Base-by-base conservation (phyloP, 2,329 filamentous ascomycete species). In the Zymoseptoria tritici region DNA sequence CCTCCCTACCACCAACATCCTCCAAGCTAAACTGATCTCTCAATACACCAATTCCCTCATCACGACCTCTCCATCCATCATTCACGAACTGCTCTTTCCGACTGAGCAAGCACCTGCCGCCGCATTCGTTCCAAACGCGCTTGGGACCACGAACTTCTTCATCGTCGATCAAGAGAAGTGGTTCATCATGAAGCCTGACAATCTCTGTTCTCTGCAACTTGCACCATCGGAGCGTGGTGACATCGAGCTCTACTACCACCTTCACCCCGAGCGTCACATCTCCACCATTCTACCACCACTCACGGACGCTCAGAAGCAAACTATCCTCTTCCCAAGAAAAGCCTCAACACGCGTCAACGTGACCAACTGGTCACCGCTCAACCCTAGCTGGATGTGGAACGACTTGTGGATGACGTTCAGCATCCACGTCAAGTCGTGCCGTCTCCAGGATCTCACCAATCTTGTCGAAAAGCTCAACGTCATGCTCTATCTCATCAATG, bases 1-100 rank as follows among this genome's bases (percentile, higher is more conserved):
- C 5, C 21, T 62, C 9, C 55, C 54, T 2, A 55, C 59, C 13
- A 9, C 9, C 42, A 52, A 62, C 31, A 29, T 62, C n/a, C 22
- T 54, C 9, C 6, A 42, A 3, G 11, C 59, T 4, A 52, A 57
- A 5, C 36, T 53, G 1, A 49, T 53, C 11, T 62, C 57, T 42
- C 55, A 52, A 19, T 20, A 57, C 20, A 29, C 60, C 2, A 50
- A 29, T 22, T 19, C 36, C n/a, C 21, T 57, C 9, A 46, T 59
- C 5, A 46, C 13, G 9, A 7, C 16, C 13, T n/a, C 36, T 16
- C 11, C 36, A 2, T n/a, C 13, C 2, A 46, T 46, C 36, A n/a
- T 46, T 16, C 3, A 46, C 13, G 13, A 16, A n/a, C 11, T n/a
- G 36, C 11, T 16, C 6, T 46, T 16, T 46, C 36, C 36, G 16